These are phyloP conservation scores for Pseudoperonospora humuli DNA, from an alignment of 352 stramenopile species.

Conservation along the genomic window DNA sequence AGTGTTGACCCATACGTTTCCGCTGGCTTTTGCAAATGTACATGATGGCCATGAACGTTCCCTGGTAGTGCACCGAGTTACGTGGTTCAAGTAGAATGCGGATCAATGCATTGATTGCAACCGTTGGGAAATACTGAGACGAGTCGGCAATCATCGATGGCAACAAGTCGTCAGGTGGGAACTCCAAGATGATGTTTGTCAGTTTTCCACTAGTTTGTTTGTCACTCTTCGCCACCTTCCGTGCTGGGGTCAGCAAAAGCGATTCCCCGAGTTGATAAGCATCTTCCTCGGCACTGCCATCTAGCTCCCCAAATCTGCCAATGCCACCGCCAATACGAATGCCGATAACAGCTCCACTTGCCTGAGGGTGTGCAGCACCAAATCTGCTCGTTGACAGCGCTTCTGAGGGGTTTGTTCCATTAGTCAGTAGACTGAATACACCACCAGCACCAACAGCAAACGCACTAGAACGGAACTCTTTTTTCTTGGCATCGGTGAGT, in stretches of 20 bases:
- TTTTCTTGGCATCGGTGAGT: conserved; percentile 55
- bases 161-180: conserved; percentile 65
- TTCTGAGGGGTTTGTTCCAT: conserved; percentile 7
- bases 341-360: conserved; percentile 17
- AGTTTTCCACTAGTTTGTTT: conserved; percentile 68
- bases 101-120: conserved; percentile 95
- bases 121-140: conserved; percentile 94
- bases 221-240: conserved; percentile 57
- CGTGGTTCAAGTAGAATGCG: conserved; percentile 95
- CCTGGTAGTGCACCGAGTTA: conserved; percentile 94
- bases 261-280: conserved; percentile 31
- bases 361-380: conserved; percentile 1
- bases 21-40: conserved; percentile 97
- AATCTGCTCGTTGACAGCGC: conserved; percentile 7
- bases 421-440: conserved; percentile 21
- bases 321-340: conserved; percentile 33
- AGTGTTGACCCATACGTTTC: conserved; percentile 90
- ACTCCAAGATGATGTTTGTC: conserved; percentile 50
- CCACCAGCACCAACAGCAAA: conserved; percentile 29
- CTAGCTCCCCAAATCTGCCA: conserved; percentile 20
- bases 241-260: conserved; percentile 39
- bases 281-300: conserved; percentile 42
- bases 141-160: conserved; percentile 81
- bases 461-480: conserved; percentile 51
- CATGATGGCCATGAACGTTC: conserved; percentile 97